Evolutionary conservation across 1,139 yeast species (phyloP), one percentile per base, ranked within the genome.

Genomic region (Blastobotrys capitulatus): DNA sequence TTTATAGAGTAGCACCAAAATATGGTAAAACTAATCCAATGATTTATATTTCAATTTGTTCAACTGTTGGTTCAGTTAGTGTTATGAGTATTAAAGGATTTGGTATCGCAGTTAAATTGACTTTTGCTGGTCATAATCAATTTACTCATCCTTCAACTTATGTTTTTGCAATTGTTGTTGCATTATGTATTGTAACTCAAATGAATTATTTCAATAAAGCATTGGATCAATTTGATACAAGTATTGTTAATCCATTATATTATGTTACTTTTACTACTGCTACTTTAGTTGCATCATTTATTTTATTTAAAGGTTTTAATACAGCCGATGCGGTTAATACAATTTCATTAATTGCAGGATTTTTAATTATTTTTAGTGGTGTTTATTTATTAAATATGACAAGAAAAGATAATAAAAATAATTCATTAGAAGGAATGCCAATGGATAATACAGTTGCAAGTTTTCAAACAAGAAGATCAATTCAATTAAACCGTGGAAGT

Each of bases 201-300:
- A 87, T 88, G 96, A 88, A 87, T 70, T 88, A 86, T 66, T 87
- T 88, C 74, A 88, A 88, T 74, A 88, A 87, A 71, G 96, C 96
- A 0, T 75, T 88, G 62, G 96, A 90, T 60, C 96, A 86, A 66
- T 88, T 87, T 62, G 96, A 88, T 64, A 88, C 96, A 2, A 86
- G 95, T 1, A 86, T 89, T 57, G 96, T 88, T 50, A 88, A 89
- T 66, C 96, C 96, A 31, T 73, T 88, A 54, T 88, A 88, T 70
- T 88, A 89, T 63, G 97, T 88, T 50, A 83, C 96, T 0, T 89
- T 88, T 69, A 88, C 97, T 38, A 88, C 96, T 0, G 87, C 86
- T 51, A 89, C 96, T 0, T 75, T 88, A 59, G 75, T 79, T 49
- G 96, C 97, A 0, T 86, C 95, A 35, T 89, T 89, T 66, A 84